Evolutionary conservation across 2,329 filamentous ascomycete genomes (phyloP).

Genomic region (Huntiella savannae): DNA sequence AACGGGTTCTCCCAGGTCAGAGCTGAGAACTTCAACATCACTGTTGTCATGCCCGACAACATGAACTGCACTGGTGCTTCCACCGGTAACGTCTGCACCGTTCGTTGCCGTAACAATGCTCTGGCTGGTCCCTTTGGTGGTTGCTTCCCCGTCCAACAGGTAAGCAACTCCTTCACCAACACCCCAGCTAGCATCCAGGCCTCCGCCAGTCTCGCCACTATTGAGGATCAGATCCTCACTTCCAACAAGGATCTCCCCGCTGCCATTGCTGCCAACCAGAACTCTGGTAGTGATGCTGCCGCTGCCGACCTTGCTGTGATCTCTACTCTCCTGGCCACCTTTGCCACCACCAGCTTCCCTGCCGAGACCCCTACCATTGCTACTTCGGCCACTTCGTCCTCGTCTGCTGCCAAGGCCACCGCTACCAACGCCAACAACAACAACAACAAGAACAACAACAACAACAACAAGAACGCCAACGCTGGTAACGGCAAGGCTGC

Average conservation of each 20-base stretch:
- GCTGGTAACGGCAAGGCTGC: slow-evolving; percentile 5
- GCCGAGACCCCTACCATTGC: slow-evolving; percentile 18
- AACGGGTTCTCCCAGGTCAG: slow-evolving; percentile 40
- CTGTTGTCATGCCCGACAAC: slow-evolving; percentile 30
- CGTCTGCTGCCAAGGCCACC: slow-evolving; percentile 5
- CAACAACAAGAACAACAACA: slow-evolving; percentile 11
- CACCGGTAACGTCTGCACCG: slow-evolving; percentile 38
- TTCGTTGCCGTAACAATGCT: slow-evolving; percentile 40
- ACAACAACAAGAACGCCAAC: slow-evolving; percentile 8
- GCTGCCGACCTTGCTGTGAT: slow-evolving; percentile 19
- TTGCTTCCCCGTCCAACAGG: slow-evolving; percentile 38
- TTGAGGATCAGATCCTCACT: slow-evolving; percentile 28
- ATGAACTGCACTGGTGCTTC: slow-evolving; percentile 33
- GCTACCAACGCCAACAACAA: slow-evolving; percentile 7
- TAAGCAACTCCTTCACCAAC: slow-evolving; percentile 26
- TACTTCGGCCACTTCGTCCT: slow-evolving; percentile 10
- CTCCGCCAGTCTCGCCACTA: slow-evolving; percentile 23
- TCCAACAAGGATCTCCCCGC: slow-evolving; percentile 31
- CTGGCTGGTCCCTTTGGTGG: slow-evolving; percentile 37
- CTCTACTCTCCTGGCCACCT: slow-evolving; percentile 15
- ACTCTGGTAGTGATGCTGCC: slow-evolving; percentile 18
- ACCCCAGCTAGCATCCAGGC: slow-evolving; percentile 27
- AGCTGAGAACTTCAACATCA: slow-evolving; percentile 36
- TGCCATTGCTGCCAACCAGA: slow-evolving; percentile 24
- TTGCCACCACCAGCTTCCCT: slow-evolving; percentile 17